These are phyloP conservation scores for Parafenestella ontariensis DNA, from an alignment of 2,329 filamentous ascomycete genomes.

Conservation along the genomic window DNA sequence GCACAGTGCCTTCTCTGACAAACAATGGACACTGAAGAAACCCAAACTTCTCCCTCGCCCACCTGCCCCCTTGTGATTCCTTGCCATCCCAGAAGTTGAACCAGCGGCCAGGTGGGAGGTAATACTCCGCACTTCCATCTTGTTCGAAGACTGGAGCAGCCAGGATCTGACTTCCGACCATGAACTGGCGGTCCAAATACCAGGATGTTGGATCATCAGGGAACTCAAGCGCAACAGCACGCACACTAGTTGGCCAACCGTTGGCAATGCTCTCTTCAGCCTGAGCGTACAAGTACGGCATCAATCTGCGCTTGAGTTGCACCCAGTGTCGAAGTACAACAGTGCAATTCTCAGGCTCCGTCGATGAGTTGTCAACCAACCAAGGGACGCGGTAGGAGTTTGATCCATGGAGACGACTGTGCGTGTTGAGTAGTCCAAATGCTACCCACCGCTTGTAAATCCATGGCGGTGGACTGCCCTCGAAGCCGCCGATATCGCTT, in stretches of 20 bases:
- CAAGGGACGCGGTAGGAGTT: slow-evolving; percentile 77
- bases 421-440: slow-evolving; percentile 74
- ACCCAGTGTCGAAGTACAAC: slow-evolving; percentile 63
- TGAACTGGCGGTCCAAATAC: slow-evolving; percentile 74
- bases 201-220: slow-evolving; percentile 73
- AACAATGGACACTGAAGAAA: slow-evolving; percentile 52
- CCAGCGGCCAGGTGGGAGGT: slow-evolving; percentile 63
- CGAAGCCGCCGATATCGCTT: slow-evolving; percentile 75
- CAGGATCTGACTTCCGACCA: slow-evolving; percentile 71
- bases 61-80: slow-evolving; percentile 51
- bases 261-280: slow-evolving; percentile 58
- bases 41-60: slow-evolving; percentile 52
- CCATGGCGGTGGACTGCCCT: slow-evolving; percentile 70
- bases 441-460: slow-evolving; percentile 81
- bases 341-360: slow-evolving; percentile 55
- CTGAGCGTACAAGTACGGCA: slow-evolving; percentile 65
- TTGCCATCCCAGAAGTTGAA: slow-evolving; percentile 58
- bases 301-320: slow-evolving; percentile 62
- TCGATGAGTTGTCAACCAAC: slow-evolving; percentile 70
- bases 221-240: slow-evolving; percentile 74
- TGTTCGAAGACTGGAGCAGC: slow-evolving; percentile 71
- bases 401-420: slow-evolving; percentile 74
- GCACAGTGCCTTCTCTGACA: slow-evolving; percentile 49
- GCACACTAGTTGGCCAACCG: slow-evolving; percentile 66
- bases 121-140: slow-evolving; percentile 70